A percentile compares a stretch with the other conserved stretches of the same genome.
phyloP scores from a whole-genome alignment of 2,329 filamentous ascomycete species.

The Fusarium pseudocircinatum region DNA sequence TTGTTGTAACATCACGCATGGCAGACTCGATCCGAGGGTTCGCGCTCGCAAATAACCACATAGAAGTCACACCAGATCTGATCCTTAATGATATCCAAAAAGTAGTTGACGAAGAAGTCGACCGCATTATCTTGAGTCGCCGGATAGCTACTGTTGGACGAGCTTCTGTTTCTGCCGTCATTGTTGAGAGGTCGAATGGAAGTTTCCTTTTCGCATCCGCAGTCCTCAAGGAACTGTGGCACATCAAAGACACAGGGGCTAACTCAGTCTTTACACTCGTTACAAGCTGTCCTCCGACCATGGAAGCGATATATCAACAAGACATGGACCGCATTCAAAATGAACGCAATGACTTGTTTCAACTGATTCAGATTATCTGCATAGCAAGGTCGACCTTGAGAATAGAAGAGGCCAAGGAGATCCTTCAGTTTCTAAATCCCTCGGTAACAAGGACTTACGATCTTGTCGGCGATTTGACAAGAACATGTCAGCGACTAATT shows the following conservation, averaged over 20 bases:
- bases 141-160: constrained; percentile 28
- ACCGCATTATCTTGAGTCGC: constrained; percentile 29
- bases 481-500: constrained; percentile 29
- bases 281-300: constrained; percentile 31
- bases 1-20: constrained; percentile 26
- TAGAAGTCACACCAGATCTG: constrained; percentile 17
- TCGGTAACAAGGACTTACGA: constrained; percentile 31
- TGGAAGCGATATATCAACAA: constrained; percentile 38
- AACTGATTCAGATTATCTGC: constrained; percentile 28
- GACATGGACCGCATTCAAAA: constrained; percentile 31
- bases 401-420: constrained; percentile 24
- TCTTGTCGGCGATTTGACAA: constrained; percentile 23
- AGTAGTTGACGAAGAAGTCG: constrained; percentile 33
- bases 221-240: constrained; percentile 34
- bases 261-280: constrained; percentile 34
- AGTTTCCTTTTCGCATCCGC: constrained; percentile 35
- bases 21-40: constrained; percentile 31
- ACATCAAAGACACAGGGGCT: constrained; percentile 33
- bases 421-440: constrained; percentile 27
- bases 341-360: constrained; percentile 30
- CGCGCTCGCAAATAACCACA: constrained; percentile 20
- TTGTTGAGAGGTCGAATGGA: constrained; percentile 34
- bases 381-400: constrained; percentile 17
- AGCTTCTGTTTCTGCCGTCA: constrained; percentile 28
- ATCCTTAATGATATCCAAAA: constrained; percentile 28